Percentiles rank a stretch among this genome's conserved stretches.
Evolutionary conservation across 805 yeast species (phyloP).

Genomic region (Saturnispora quitensis): DNA sequence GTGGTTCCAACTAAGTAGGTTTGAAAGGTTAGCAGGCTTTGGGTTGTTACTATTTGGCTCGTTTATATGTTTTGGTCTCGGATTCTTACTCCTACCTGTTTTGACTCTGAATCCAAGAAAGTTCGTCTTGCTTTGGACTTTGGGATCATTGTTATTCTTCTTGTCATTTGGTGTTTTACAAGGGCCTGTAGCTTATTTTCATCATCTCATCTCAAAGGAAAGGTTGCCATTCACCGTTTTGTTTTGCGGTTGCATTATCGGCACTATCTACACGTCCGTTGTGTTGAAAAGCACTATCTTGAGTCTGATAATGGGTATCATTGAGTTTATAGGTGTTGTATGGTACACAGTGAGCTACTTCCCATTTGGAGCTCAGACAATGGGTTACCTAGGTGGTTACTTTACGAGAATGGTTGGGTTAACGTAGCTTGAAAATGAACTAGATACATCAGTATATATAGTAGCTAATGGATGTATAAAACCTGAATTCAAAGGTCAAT

Average conservation of each 20-base stretch:
- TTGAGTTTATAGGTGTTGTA: slow-evolving; percentile 78
- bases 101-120: slow-evolving; percentile 84
- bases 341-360: slow-evolving; percentile 89
- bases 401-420: slow-evolving; percentile 35
- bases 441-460: neutral
- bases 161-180: slow-evolving; percentile 84
- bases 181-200: slow-evolving; percentile 77
- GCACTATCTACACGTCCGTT: slow-evolving; percentile 73
- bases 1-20: slow-evolving; percentile 67
- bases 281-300: slow-evolving; percentile 61
- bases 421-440: neutral
- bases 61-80: slow-evolving; percentile 68
- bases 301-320: slow-evolving; percentile 63
- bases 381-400: slow-evolving; percentile 32
- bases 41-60: slow-evolving; percentile 70
- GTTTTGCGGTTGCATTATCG: slow-evolving; percentile 69
- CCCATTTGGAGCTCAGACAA: slow-evolving; percentile 87
- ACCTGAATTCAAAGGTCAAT: neutral
- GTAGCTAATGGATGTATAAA: neutral
- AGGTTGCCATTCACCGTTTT: slow-evolving; percentile 73
- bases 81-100: slow-evolving; percentile 81
- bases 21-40: slow-evolving; percentile 76
- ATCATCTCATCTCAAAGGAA: slow-evolving; percentile 65
- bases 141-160: slow-evolving; percentile 83
- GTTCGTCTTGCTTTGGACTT: slow-evolving; percentile 83